phyloP scores from a whole-genome alignment of 768 basidiomycete species.

The Boletus pseudo-olivaceus region DNA sequence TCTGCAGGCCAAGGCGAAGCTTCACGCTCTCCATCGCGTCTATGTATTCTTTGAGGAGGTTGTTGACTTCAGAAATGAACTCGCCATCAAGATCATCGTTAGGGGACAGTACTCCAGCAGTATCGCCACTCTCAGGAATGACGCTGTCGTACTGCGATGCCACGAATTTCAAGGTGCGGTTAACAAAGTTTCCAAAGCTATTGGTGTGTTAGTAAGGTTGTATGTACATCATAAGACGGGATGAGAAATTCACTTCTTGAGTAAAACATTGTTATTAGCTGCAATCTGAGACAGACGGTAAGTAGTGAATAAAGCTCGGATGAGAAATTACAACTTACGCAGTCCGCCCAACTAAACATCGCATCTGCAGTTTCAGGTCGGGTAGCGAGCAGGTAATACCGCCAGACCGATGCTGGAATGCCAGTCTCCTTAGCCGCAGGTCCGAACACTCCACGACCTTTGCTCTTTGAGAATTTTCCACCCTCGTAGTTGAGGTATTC shows the following conservation, averaged over 20 bases:
- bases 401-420: constrained; percentile 91
- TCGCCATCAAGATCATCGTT: constrained; percentile 65
- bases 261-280: constrained; percentile 87
- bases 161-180: constrained; percentile 90
- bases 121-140: constrained; percentile 76
- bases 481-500: constrained; percentile 98
- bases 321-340: constrained; percentile 47
- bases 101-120: constrained; percentile 63
- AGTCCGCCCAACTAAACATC: constrained; percentile 96
- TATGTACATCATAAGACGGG: not conserved
- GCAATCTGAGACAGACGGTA: constrained; percentile 52
- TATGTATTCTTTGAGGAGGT: constrained; percentile 72
- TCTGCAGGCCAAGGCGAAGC: constrained; percentile 82
- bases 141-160: constrained; percentile 77
- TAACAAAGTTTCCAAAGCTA: constrained; percentile 97
- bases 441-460: constrained; percentile 95
- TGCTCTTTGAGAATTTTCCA: constrained; percentile 97
- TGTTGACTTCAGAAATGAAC: constrained; percentile 80
- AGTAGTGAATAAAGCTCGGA: not conserved
- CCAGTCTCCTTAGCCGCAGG: constrained; percentile 92
- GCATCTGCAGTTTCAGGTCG: constrained; percentile 93
- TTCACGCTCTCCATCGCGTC: constrained; percentile 91
- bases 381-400: constrained; percentile 91
- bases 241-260: constrained; percentile 72
- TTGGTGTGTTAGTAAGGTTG: not conserved